Percentiles rank a stretch among this genome's conserved stretches.
phyloP scores from a whole-genome alignment of 176 grass and related monocot genomes.

The Oryza rufipogon region DNA sequence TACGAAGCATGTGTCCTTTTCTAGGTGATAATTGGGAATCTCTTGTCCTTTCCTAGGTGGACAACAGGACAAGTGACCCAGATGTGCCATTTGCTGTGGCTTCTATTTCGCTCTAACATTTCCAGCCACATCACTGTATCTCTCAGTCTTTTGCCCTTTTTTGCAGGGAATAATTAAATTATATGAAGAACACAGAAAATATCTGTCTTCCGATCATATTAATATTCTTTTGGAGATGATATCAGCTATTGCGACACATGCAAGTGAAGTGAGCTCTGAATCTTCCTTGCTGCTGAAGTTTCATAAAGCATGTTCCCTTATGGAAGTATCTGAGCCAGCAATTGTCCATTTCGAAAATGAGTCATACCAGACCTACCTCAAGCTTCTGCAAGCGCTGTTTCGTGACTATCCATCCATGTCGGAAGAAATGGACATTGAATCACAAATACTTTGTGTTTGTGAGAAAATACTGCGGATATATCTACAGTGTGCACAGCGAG shows the following conservation, averaged over 20 bases:
- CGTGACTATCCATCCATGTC: constrained; percentile 57
- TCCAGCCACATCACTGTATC: background rate
- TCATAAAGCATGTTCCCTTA: constrained; percentile 80
- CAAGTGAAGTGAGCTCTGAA: constrained; percentile 77
- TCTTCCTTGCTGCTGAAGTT: constrained; percentile 66
- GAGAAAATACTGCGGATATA: constrained; percentile 77
- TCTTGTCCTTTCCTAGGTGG: background rate
- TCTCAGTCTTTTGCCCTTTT: constrained; percentile 36
- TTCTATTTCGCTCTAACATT: background rate
- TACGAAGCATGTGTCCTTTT: constrained; percentile 17
- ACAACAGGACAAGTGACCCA: constrained; percentile 12
- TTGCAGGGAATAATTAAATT: constrained; percentile 68
- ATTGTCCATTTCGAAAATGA: constrained; percentile 94
- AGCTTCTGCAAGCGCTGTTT: constrained; percentile 74
- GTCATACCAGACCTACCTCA: constrained; percentile 78
- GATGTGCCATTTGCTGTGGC: background rate
- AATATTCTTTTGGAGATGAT: constrained; percentile 81
- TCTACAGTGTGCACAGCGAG: constrained; percentile 63
- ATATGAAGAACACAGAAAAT: constrained; percentile 63
- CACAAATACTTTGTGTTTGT: constrained; percentile 60
- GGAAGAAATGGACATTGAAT: constrained; percentile 67
- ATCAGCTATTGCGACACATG: constrained; percentile 72
- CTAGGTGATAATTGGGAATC: background rate
- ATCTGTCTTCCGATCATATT: constrained; percentile 58
- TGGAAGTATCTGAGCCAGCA: constrained; percentile 92